A percentile compares a stretch with the other conserved stretches of the same genome.
Conservation (phyloP, 169 alveolate genomes). For the Plasmodium berghei region DNA sequence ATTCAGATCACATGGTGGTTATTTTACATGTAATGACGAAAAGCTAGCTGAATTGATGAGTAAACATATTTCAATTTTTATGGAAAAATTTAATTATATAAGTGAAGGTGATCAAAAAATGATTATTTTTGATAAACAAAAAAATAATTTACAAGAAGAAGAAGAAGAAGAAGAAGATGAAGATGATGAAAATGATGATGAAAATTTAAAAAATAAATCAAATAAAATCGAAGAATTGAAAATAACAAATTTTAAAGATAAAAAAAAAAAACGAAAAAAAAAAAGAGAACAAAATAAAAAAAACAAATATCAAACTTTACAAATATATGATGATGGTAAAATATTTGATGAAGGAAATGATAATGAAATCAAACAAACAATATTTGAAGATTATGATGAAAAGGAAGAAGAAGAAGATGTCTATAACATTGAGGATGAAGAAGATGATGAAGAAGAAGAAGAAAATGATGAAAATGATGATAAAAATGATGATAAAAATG, state of each 20-base stretch:
- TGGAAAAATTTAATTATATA: constrained; percentile 67
- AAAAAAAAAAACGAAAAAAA: constrained; percentile 22
- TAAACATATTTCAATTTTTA: constrained; percentile 65
- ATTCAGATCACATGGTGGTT: constrained; percentile 61
- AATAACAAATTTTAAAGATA: neutral
- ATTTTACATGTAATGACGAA: constrained; percentile 57
- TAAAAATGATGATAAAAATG: neutral
- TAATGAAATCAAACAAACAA: constrained; percentile 11
- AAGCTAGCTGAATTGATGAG: constrained; percentile 70
- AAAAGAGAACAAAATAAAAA: constrained; percentile 12
- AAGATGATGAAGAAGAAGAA: constrained; percentile 15
- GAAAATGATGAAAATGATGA: constrained; percentile 3
- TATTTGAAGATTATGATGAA: constrained; percentile 32
- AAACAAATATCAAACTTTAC: constrained; percentile 2
- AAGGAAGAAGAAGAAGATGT: constrained; percentile 26
- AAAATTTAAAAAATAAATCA: neutral
- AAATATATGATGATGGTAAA: constrained; percentile 48
- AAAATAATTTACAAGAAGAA: constrained; percentile 21
- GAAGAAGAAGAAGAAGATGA: constrained; percentile 34
- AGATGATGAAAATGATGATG: neutral
- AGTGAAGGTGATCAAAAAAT: constrained; percentile 72
- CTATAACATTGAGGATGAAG: constrained; percentile 47
- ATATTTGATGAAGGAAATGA: constrained; percentile 65
- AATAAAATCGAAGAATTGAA: neutral
- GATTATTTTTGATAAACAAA: constrained; percentile 57